Evolutionary conservation across 2,329 filamentous ascomycete genomes (phyloP), one percentile per base, ranked within the genome.

Genomic region (Chaetomiaceae sp.): DNA sequence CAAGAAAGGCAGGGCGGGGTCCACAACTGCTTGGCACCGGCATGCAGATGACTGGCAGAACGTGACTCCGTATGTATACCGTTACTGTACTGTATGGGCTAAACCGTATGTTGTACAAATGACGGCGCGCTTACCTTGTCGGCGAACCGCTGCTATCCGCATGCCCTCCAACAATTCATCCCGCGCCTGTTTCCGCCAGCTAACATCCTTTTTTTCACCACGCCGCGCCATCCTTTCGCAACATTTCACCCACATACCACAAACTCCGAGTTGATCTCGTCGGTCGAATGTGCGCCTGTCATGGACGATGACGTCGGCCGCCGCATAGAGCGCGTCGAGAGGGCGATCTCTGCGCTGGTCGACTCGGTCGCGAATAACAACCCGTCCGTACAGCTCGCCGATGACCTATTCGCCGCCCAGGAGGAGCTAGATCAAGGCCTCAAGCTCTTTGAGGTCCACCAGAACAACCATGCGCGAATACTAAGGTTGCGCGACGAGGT

Each of bases 281-380:
- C 20, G 11, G n/a, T 18, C 5, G 27, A 22, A 22, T 35, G 30
- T 38, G 27, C 39, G 11, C 6, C 18, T 33, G 38, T 1, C 35
- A 86, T 86, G 83, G 78, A 86, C 54, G 73, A 73, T 38, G 67
- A 75, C 39, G 72, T 86, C 6, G 79, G 84, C 52, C 62, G 60
- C 37, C 79, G 76, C 57, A 84, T 86, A 50, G 78, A 83, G 60
- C 77, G 79, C 39, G 70, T 86, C 24, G 83, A 86, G 57, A 78
- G 76, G 58, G 79, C 81, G 1, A 70, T 94, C 17, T 75, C 77
- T 11, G 79, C 71, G 22, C 72, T 94, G 27, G 83, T 89, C 56
- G 85, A 89, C 62, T 90, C 86, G 0, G 84, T 94, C 52, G 76
- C 86, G 6, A 86, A 88, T 54, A 91, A 90, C 67, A 88, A 89